A percentile compares a stretch with the other conserved stretches of the same genome.
These are phyloP conservation scores for Pseudocercospora macadamiae DNA, from an alignment of 2,329 filamentous ascomycete species.

Conservation along the genomic window DNA sequence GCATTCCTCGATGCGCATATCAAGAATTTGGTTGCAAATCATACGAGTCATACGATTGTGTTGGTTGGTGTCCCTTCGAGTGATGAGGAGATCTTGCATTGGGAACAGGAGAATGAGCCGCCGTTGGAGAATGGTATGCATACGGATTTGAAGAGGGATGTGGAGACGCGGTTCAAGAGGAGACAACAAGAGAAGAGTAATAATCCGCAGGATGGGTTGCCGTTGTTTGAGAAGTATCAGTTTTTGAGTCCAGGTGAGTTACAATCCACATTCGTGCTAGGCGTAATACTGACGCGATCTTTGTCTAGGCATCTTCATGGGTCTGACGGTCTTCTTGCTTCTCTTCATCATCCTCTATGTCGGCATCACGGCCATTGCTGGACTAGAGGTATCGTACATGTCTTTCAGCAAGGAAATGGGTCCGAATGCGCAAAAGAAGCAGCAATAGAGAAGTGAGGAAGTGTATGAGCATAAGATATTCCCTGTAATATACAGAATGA, in stretches of 20 bases:
- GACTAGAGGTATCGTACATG: conserved; percentile 86
- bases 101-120: conserved; percentile 66
- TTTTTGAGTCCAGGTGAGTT: conserved; percentile 83
- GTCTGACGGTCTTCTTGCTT: conserved; percentile 62
- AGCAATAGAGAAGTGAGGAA: conserved; percentile 53
- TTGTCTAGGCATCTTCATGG: conserved; percentile 85
- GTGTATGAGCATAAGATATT: neutral
- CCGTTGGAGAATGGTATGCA: conserved; percentile 61
- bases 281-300: neutral
- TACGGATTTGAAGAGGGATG: conserved; percentile 73
- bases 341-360: conserved; percentile 73
- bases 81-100: conserved; percentile 45
- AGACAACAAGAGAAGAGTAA: conserved; percentile 17
- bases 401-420: conserved; percentile 97
- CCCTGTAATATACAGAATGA: neutral
- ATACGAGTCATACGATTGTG: conserved; percentile 24
- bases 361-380: conserved; percentile 74
- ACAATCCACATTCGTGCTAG: neutral
- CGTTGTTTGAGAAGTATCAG: conserved; percentile 89
- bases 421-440: conserved; percentile 81
- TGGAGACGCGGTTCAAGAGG: conserved; percentile 46
- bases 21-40: conserved; percentile 18
- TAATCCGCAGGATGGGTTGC: conserved; percentile 44
- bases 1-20: conserved; percentile 25
- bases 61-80: conserved; percentile 11